Evolutionary conservation across 225 moss, liverwort and hornwort species (phyloP).

Genomic region (Neckera pumila): DNA sequence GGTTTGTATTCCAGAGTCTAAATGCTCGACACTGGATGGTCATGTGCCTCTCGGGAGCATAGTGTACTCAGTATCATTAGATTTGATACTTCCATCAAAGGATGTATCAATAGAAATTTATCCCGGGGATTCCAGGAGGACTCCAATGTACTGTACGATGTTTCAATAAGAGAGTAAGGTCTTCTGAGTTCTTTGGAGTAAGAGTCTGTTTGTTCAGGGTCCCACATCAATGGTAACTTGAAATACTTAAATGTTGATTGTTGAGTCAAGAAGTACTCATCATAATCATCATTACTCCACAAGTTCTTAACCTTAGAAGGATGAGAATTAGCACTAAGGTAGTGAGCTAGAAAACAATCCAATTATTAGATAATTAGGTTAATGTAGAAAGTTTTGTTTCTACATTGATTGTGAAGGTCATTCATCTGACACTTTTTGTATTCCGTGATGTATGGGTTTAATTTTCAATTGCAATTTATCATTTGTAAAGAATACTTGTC

Average conservation of each 20-base stretch:
- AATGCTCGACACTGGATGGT: not conserved
- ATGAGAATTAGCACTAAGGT: not conserved
- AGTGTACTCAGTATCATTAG: not conserved
- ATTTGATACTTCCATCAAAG: not conserved
- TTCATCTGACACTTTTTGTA: not conserved
- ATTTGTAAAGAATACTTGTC: not conserved
- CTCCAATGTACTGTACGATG: not conserved
- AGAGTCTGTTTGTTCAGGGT: not conserved
- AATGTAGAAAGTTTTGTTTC: not conserved
- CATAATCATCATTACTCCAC: not conserved
- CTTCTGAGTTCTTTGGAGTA: not conserved
- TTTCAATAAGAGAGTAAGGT: not conserved
- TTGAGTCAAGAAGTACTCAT: not conserved
- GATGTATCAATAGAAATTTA: not conserved
- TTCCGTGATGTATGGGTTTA: fast-evolving
- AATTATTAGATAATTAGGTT: no score
- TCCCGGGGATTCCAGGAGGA: not conserved
- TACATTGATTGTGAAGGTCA: not conserved
- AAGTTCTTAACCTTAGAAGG: not conserved
- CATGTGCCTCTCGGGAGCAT: not conserved
- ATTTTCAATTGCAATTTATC: not conserved
- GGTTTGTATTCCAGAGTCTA: not conserved
- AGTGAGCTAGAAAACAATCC: not conserved
- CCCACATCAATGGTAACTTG: not conserved
- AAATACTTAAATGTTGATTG: not conserved